Base-by-base conservation (phyloP, 306 rosid species). In the Pyrus bretschneideri region DNA sequence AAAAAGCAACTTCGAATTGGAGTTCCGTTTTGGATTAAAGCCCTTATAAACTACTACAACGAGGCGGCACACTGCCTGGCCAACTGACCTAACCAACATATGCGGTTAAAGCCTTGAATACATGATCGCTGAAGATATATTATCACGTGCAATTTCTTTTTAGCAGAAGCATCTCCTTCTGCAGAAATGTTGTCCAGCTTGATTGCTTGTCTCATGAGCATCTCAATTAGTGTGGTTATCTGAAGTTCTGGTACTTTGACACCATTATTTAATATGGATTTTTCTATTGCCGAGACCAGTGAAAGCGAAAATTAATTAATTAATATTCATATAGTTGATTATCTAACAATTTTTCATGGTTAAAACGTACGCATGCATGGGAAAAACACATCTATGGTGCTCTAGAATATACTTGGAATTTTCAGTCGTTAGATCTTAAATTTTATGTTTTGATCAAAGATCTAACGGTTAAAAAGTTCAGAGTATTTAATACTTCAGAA, bases 161-260 rank as follows among this genome's bases (percentile, higher is more conserved):
- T 86, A 18, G 83, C 62, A 86, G 83, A 57, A 75, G 91, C 93
- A 51, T 89, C 93, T 78, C 96, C 97, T 85, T 88, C 91, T 4
- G 97, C 87, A 60, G 81, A 66, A 85, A 91, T 86, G 55, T 52
- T 75, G 71, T 93, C 97, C 42, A 93, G 81, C 74, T 86, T 91
- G 82, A 93, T 85, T 52, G 97, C 96, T 85, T 86, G 97, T 82
- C 90, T 87, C 98, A 91, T 91, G 15, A 93, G 91, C 97, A 91
- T 86, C 84, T 89, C 98, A 76, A 76, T 89, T 11, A 91, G 73
- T 6, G 96, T 89, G 6, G 95, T 84, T 81, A 93, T 91, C 77
- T 91, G 98, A 84, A 93, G 79, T 80, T 93, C 98, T 5, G 93
- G 84, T n/a, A 91, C 97, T 73, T 86, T 91, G 3, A 87, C 77